phyloP scores from a whole-genome alignment of 306 rosid genomes.

The Ammopiptanthus mongolicus region DNA sequence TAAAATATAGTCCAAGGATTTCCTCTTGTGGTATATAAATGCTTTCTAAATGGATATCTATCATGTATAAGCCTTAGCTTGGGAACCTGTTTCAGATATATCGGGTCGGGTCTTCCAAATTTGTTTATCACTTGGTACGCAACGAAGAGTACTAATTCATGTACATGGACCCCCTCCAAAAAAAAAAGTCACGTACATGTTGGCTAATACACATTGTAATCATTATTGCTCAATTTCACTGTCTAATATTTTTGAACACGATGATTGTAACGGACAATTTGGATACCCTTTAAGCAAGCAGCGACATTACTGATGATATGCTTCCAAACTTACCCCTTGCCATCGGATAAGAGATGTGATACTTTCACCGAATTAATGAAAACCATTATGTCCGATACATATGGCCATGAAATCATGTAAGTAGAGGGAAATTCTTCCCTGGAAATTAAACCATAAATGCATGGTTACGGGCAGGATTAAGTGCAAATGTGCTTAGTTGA shows the following conservation, averaged over 20 bases:
- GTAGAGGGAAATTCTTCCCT: too few relatives aligned
- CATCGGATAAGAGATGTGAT: not conserved
- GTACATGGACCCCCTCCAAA: not conserved
- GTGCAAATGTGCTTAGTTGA: too few relatives aligned
- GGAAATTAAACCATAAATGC: too few relatives aligned
- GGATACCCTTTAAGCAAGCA: slow-evolving; percentile 25
- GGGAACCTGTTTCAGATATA: not conserved
- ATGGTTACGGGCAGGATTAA: too few relatives aligned
- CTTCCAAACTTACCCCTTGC: not conserved
- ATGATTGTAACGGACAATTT: slow-evolving; percentile 20
- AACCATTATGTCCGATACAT: not conserved
- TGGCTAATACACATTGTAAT: slow-evolving; percentile 7
- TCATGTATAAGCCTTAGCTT: not conserved
- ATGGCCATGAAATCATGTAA: too few relatives aligned
- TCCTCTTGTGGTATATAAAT: not conserved
- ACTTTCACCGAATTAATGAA: not conserved
- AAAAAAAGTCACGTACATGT: not conserved
- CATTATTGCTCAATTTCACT: slow-evolving; percentile 5
- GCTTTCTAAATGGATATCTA: not conserved
- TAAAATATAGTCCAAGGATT: not conserved
- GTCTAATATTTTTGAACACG: slow-evolving; percentile 18
- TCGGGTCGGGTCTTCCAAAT: not conserved
- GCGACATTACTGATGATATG: not conserved
- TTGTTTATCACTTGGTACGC: not conserved
- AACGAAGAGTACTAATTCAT: not conserved